Percentiles rank a stretch among this genome's conserved stretches.
These are phyloP conservation scores for Eremothecium coryli DNA, from an alignment of 1,139 yeast genomes.

Conservation along the genomic window DNA sequence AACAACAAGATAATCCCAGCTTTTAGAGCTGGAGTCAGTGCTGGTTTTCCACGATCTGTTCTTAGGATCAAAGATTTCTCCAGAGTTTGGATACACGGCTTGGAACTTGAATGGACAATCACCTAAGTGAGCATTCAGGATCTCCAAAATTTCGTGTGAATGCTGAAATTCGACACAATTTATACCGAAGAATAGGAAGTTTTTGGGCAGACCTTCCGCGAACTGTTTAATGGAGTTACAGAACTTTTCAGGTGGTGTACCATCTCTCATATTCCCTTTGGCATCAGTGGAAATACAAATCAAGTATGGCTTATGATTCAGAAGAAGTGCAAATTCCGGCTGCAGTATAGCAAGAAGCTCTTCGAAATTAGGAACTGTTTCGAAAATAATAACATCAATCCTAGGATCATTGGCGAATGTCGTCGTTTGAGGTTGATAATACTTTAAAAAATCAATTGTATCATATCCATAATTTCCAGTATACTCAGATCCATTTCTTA, in stretches of 20 bases:
- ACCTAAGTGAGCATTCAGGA: constrained; percentile 6
- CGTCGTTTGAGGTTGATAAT: constrained; percentile 12
- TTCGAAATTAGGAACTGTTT: constrained; percentile 14
- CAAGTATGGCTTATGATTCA: constrained; percentile 11
- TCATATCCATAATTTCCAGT: constrained; percentile 40
- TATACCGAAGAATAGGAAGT: constrained; percentile 10
- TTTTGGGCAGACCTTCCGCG: constrained; percentile 27
- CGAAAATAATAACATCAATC: constrained; percentile 13
- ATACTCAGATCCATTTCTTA: constrained; percentile 52
- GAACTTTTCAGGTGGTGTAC: constrained; percentile 9
- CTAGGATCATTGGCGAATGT: constrained; percentile 9
- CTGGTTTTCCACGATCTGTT: constrained; percentile 9
- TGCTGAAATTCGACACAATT: constrained; percentile 11
- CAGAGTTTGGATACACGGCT: constrained; percentile 14
- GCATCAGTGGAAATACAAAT: constrained; percentile 11
- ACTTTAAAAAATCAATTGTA: constrained; percentile 9
- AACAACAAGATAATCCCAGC: constrained; percentile 10
- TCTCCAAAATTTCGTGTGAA: constrained; percentile 8
- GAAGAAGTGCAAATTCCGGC: constrained; percentile 1
- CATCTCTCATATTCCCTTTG: constrained; percentile 12
- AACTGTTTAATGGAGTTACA: constrained; percentile 27
- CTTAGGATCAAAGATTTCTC: constrained; percentile 11
- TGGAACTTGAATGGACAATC: constrained; percentile 6
- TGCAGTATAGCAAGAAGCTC: constrained; percentile 11
- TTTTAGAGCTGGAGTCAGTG: constrained; percentile 1